Evolutionary conservation across 192 early-diverging fungal species (phyloP).

Genomic region (Piromyces finnis): DNA sequence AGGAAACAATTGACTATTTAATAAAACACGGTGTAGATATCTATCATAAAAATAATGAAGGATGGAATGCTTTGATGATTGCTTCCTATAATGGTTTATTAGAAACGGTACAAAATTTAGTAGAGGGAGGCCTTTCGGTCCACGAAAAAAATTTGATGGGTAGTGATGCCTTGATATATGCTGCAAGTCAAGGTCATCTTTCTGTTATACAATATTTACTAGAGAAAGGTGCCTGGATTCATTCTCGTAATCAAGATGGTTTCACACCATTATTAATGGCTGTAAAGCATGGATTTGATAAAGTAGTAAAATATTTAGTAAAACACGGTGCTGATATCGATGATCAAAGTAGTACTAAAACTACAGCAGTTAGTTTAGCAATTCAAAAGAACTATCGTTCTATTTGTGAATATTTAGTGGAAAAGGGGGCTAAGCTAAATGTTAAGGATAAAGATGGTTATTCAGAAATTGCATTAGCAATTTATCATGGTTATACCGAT

Average conservation of each 20-base stretch:
- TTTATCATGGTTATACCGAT: neutral
- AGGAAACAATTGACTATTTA: neutral
- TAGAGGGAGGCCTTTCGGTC: neutral
- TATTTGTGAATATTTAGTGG: neutral
- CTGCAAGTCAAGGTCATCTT: neutral
- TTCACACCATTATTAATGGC: neutral
- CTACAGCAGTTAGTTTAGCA: neutral
- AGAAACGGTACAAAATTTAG: neutral
- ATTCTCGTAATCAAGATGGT: neutral
- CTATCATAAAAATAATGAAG: neutral
- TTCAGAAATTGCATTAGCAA: neutral
- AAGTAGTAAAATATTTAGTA: neutral
- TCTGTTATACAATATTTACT: neutral
- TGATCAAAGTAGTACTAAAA: neutral
- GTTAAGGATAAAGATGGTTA: neutral
- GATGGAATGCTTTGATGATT: neutral
- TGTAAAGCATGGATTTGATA: neutral
- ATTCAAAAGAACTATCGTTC: neutral
- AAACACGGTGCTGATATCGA: neutral
- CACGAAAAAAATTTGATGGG: neutral
- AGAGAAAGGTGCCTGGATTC: neutral
- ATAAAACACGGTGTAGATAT: neutral
- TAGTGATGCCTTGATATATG: neutral
- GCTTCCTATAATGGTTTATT: neutral
- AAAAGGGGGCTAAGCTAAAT: neutral